These are phyloP conservation scores for Trypanosomatidae sp. DNA, from an alignment of 208 protist species.

Conservation along the genomic window DNA sequence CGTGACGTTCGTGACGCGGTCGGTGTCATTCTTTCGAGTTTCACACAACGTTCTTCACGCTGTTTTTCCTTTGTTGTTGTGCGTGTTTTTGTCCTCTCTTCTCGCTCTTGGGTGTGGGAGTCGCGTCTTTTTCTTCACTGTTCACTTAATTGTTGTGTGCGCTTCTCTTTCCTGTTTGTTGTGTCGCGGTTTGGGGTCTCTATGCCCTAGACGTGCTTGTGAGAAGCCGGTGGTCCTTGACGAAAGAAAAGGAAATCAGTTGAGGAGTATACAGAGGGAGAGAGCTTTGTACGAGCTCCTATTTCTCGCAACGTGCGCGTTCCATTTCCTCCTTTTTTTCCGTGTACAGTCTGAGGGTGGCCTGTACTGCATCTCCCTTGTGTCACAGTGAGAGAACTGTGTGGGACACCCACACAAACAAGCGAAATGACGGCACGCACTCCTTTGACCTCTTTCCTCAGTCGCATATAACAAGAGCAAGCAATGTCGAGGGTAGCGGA, in stretches of 20 bases:
- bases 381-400: not conserved
- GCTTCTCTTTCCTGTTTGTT: slow-evolving; percentile 5
- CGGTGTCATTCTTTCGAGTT: not conserved
- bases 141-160: slow-evolving; percentile 3
- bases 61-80: not conserved
- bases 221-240: not conserved
- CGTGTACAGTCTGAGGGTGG: not conserved
- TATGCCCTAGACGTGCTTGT: not conserved
- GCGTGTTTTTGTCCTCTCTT: not conserved
- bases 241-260: not conserved
- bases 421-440: not conserved
- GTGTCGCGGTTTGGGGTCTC: not conserved
- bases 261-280: not conserved
- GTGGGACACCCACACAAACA: not conserved
- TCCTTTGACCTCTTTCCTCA: not conserved
- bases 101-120: not conserved
- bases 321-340: not conserved
- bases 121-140: not conserved
- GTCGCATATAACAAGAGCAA: not conserved
- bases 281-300: not conserved
- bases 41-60: not conserved
- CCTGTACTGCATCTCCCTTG: not conserved
- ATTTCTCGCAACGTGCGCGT: not conserved
- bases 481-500: not conserved
- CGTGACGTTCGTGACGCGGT: not conserved